Conservation (phyloP, 768 basidiomycete genomes). For the Clathrus columnatus region DNA sequence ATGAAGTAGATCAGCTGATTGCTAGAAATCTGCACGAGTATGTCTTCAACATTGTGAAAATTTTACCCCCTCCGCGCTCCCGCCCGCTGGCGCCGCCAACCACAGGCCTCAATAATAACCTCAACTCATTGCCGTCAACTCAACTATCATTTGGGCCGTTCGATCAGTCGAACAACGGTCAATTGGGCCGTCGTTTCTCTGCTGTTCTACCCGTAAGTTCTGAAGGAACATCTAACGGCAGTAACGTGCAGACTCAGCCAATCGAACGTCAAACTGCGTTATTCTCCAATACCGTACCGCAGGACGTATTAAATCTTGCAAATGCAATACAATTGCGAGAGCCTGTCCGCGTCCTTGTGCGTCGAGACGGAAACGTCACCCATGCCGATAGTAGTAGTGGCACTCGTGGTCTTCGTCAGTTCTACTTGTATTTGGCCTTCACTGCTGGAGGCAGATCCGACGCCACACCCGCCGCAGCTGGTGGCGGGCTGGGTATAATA, state of each 20-base stretch:
- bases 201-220: slow-evolving; percentile 25
- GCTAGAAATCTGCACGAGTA: slow-evolving; percentile 94
- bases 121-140: slow-evolving; percentile 16
- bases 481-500: slow-evolving; percentile 77
- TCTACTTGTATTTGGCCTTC: slow-evolving; percentile 93
- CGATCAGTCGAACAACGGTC: slow-evolving; percentile 21
- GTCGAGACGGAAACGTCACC: slow-evolving; percentile 77
- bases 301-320: slow-evolving; percentile 94
- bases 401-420: slow-evolving; percentile 83
- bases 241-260: slow-evolving; percentile 23
- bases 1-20: slow-evolving; percentile 97
- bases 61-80: slow-evolving; percentile 82
- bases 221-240: slow-evolving; percentile 29
- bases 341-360: slow-evolving; percentile 94
- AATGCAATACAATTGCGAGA: slow-evolving; percentile 89
- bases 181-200: slow-evolving; percentile 33
- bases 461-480: slow-evolving; percentile 31
- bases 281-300: slow-evolving; percentile 98
- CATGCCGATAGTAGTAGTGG: slow-evolving; percentile 62
- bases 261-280: slow-evolving; percentile 85
- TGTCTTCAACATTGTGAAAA: slow-evolving; percentile 87
- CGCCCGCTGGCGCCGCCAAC: slow-evolving; percentile 39
- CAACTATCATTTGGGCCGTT: slow-evolving; percentile 14
- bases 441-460: slow-evolving; percentile 75
- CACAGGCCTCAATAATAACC: slow-evolving; percentile 26